Percentiles rank a stretch among this genome's conserved stretches.
These are phyloP conservation scores for Arabidopsis suecica DNA, from an alignment of 345 rosid species.

Conservation along the genomic window DNA sequence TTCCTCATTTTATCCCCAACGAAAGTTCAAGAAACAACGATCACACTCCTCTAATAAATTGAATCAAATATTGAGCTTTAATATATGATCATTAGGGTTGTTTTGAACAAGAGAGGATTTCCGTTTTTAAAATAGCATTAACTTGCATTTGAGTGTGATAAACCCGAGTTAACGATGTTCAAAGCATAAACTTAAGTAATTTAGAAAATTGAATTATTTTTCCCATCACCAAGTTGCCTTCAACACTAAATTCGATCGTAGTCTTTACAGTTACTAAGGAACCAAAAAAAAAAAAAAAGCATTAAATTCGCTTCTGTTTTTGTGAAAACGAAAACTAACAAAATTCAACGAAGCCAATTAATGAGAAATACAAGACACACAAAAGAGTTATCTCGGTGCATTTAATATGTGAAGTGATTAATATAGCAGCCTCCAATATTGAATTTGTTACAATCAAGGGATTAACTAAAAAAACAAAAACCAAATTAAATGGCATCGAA, in stretches of 20 bases:
- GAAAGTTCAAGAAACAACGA: not conserved
- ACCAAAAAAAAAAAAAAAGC: not conserved
- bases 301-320: constrained; percentile 16
- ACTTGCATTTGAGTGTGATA: constrained; percentile 2
- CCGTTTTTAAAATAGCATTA: not conserved
- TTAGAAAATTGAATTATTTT: not conserved
- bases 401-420: constrained; percentile 31
- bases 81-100: not conserved
- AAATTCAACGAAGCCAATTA: constrained; percentile 30
- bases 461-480: no score
- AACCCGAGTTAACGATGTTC: not conserved
- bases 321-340: constrained; percentile 26
- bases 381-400: constrained; percentile 28
- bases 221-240: constrained; percentile 26
- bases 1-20: constrained; percentile 20
- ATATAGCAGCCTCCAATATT: constrained; percentile 24
- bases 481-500: no score
- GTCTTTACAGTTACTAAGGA: constrained; percentile 3
- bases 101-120: not conserved
- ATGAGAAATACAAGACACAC: constrained; percentile 20
- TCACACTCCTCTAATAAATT: not conserved
- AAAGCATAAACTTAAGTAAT: not conserved
- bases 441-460: constrained; percentile 8
- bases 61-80: not conserved
- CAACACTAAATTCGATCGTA: constrained; percentile 34